phyloP scores from a whole-genome alignment of 129 eudicot genomes.

The Rutidosis leptorrhynchoides region DNA sequence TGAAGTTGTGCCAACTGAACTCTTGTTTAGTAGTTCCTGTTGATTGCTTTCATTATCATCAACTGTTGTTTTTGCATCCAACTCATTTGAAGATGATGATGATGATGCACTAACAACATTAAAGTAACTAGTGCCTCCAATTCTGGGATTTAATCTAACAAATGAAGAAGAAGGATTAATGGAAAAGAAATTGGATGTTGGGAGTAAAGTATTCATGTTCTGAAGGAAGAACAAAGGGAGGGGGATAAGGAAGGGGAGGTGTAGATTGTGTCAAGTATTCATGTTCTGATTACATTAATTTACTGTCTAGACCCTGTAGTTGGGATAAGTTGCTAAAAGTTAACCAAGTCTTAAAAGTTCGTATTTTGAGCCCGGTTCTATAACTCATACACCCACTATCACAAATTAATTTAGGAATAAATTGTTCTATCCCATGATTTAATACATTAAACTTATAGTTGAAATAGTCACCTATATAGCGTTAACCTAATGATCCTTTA shows the following conservation, averaged over 20 bases:
- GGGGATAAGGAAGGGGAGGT: slow-evolving; percentile 18
- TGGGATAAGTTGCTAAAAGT: slow-evolving; percentile 8
- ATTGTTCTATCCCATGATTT: no score
- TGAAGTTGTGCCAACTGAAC: slow-evolving; percentile 21
- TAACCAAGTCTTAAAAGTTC: neutral
- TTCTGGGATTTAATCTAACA: slow-evolving; percentile 12
- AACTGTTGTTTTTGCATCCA: slow-evolving; percentile 38
- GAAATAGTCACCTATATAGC: no score
- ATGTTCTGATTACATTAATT: neutral
- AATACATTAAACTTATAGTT: no score
- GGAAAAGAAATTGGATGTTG: slow-evolving; percentile 31
- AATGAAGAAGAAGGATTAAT: slow-evolving; percentile 19
- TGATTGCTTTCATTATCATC: slow-evolving; percentile 27
- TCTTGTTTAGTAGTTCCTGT: slow-evolving; percentile 22
- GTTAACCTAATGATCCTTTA: no score
- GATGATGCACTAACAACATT: neutral
- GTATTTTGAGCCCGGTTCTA: neutral
- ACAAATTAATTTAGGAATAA: no score
- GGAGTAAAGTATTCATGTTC: slow-evolving; percentile 51
- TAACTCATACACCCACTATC: no score
- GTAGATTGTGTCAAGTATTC: slow-evolving; percentile 12
- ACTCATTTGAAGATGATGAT: slow-evolving; percentile 43
- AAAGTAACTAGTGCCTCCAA: slow-evolving; percentile 20
- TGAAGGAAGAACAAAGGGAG: neutral
- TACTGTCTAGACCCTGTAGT: neutral